These are phyloP conservation scores for Talaromyces piceae DNA, from an alignment of 2,329 filamentous ascomycete species.

Conservation along the genomic window DNA sequence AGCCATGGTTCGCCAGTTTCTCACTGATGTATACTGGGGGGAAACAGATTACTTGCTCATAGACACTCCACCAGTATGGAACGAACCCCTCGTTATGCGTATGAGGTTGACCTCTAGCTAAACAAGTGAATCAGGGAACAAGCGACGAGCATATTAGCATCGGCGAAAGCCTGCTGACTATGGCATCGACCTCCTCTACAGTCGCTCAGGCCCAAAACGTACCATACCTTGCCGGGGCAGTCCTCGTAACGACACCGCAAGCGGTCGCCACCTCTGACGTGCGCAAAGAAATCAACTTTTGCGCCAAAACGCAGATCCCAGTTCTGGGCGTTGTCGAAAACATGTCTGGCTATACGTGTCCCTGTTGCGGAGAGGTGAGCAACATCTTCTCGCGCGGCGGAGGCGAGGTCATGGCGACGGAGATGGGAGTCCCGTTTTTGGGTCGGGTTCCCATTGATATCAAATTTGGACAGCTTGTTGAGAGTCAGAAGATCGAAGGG, in stretches of 20 bases:
- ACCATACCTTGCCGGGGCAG: constrained; percentile 72
- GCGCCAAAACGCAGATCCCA: constrained; percentile 69
- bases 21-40: constrained; percentile 83
- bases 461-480: constrained; percentile 79
- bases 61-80: constrained; percentile 72
- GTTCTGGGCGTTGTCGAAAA: constrained; percentile 92
- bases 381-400: constrained; percentile 91
- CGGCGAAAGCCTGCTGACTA: constrained; percentile 68
- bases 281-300: constrained; percentile 91
- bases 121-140: background rate
- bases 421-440: constrained; percentile 76
- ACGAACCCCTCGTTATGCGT: too few species aligned
- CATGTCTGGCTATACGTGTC: constrained; percentile 58
- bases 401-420: constrained; percentile 77
- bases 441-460: constrained; percentile 88
- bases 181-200: constrained; percentile 24
- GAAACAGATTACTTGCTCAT: constrained; percentile 86
- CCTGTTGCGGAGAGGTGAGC: constrained; percentile 70
- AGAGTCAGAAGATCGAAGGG: constrained; percentile 42
- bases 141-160: constrained; percentile 96
- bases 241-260: constrained; percentile 93
- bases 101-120: too few species aligned
- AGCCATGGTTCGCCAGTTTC: constrained; percentile 94
- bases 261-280: constrained; percentile 91
- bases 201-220: constrained; percentile 15